A percentile compares a stretch with the other conserved stretches of the same genome.
phyloP scores from a whole-genome alignment of 2,329 filamentous ascomycete genomes.

The Xenoacremonium recifei region DNA sequence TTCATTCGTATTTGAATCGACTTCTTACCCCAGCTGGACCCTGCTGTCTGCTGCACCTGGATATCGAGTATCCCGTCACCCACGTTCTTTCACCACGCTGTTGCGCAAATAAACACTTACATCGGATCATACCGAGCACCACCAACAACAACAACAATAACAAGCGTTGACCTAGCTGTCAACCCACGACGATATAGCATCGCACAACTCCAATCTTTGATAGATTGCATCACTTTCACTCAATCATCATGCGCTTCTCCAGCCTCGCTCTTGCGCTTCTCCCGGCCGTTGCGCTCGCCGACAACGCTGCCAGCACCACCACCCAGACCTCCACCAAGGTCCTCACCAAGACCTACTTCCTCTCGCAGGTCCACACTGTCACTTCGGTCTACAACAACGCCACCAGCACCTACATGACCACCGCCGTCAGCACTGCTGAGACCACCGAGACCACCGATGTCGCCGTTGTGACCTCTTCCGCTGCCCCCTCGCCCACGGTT shows the following conservation, averaged over 20 bases:
- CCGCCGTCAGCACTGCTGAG: slow-evolving; percentile 15
- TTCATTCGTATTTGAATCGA: slow-evolving; percentile 21
- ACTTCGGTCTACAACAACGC: slow-evolving; percentile 30
- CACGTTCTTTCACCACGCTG: slow-evolving; percentile 17
- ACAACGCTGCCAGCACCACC: slow-evolving; percentile 30
- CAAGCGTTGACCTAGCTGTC: slow-evolving; percentile 8
- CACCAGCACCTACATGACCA: slow-evolving; percentile 21
- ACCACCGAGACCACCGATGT: slow-evolving; percentile 36
- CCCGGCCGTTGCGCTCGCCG: slow-evolving; percentile 53
- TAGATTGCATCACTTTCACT: slow-evolving; percentile 6
- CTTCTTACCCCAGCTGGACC: too few relatives aligned
- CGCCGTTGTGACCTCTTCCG: slow-evolving; percentile 25
- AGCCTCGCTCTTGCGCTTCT: slow-evolving; percentile 49
- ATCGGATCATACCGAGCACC: not conserved
- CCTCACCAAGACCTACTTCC: slow-evolving; percentile 51
- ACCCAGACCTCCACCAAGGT: slow-evolving; percentile 51
- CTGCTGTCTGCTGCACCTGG: slow-evolving; percentile 17
- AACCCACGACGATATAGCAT: too few relatives aligned
- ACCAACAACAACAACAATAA: slow-evolving; percentile 6
- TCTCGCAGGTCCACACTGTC: slow-evolving; percentile 45
- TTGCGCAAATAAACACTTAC: slow-evolving; percentile 1
- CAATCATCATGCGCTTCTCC: slow-evolving; percentile 36
- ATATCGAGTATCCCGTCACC: slow-evolving; percentile 28
- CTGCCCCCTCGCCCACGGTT: slow-evolving; percentile 24
- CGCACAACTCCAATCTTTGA: slow-evolving; percentile 1